Percentiles rank a stretch among this genome's conserved stretches.
Conservation (phyloP, 2,329 filamentous ascomycete species). For the Penicillium frequentans region DNA sequence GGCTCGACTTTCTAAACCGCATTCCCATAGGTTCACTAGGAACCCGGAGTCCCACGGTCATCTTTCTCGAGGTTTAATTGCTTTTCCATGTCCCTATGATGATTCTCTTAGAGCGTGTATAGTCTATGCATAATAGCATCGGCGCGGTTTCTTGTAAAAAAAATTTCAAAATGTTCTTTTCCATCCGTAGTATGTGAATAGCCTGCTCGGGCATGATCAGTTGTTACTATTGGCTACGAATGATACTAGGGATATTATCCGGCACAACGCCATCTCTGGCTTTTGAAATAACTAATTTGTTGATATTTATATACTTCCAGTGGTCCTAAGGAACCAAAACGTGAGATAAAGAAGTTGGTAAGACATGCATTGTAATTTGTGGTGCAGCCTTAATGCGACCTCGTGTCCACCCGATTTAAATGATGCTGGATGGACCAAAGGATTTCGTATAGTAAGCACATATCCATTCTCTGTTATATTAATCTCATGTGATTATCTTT, state of each 20-base stretch:
- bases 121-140: constrained; percentile 41
- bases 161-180: constrained; percentile 12
- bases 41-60: constrained; percentile 32
- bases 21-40: constrained; percentile 22
- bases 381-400: background rate
- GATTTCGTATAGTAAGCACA: background rate
- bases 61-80: constrained; percentile 26
- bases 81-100: constrained; percentile 20
- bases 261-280: too few species aligned
- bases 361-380: background rate
- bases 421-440: background rate
- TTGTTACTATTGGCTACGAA: too few species aligned
- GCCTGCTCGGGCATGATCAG: background rate
- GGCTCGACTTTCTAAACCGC: constrained; percentile 61
- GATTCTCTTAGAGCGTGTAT: constrained; percentile 35
- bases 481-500: background rate
- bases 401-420: background rate
- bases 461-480: background rate
- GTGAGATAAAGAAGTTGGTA: too few species aligned
- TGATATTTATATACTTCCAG: too few species aligned
- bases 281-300: too few species aligned
- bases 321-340: too few species aligned
- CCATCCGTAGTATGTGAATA: background rate
- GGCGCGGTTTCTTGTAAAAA: constrained; percentile 29
- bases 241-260: too few species aligned